Evolutionary conservation across 129 eudicot genomes (phyloP), one percentile per base, ranked within the genome.

Genomic region (Gnaphalium uliginosum): DNA sequence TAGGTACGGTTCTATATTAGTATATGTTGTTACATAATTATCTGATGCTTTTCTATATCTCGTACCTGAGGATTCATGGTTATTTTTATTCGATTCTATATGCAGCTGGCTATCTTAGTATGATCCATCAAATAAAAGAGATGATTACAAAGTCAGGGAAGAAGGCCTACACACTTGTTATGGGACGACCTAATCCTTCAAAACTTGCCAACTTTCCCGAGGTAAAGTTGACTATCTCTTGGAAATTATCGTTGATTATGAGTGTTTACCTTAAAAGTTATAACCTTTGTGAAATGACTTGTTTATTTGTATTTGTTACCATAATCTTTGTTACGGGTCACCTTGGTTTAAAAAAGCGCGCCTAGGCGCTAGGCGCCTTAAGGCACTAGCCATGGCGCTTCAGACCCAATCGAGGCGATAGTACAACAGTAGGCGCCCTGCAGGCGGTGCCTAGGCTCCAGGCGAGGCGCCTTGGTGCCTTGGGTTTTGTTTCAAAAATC

Each of bases 131-230:
- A 61, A 90, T 90, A 89, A 88, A 84, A 84, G 91, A 94, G 77
- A 74, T 94, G 89, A 77, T 88, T 78, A 85, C 87, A 65, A 78
- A 76, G 71, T 88, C 98, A 59, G 97, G 97, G 72, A 94, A 94
- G 71, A 94, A 94, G 82, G 92, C 88, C 14, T 94, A 94, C 68
- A 90, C 85, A 1, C 86, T 94, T 80, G 96, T 89, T n/a, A 91
- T 89, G 93, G 98, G 98, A 72, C 87, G 78, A 76, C 98, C 97
- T 41, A 94, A 94, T 81, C 98, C 98, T 83, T 96, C 97, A 35
- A 94, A 94, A 80, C 93, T 94, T 76, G 97, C 97, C 21, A 94
- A 94, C 77, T 94, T 94, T 79, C 97, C 98, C 3, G 98, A 94
- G 96, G 98, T 94, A 83, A 85, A 61, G 21, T 46, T 74, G 14